Base-by-base conservation (phyloP, 2,329 filamentous ascomycete genomes). In the Calonectria ilicicola region DNA sequence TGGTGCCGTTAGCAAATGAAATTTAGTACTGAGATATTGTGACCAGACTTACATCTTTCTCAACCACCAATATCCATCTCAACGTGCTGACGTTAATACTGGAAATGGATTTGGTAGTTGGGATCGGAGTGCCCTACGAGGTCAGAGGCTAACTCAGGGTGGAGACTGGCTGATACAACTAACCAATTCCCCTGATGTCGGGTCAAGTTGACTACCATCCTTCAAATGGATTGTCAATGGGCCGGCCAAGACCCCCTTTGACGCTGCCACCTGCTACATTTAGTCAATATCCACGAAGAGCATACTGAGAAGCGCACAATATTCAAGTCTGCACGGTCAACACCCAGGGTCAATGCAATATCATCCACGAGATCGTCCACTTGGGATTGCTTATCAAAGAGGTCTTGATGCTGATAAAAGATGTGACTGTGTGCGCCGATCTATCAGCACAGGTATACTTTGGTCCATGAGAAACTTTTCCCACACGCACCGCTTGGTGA, bases 341-440 rank as follows among this genome's bases (percentile, higher is more conserved):
- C 84, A 0, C 88, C 88, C 19, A 97, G 88, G 0, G 93, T 95
- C 68, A 88, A 91, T 0, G 94, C 93, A 42, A 97, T 84, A 74
- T 94, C 92, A 78, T 97, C 93, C 0, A 97, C 90, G 56, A 94
- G 90, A 35, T 88, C 87, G 80, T 97, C 92, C 0, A 97, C 93
- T 17, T 91, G 86, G 19, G 83, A 80, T 81, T 97, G 95, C 63
- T 87, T 91, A 23, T 88, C 87, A 79, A 97, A 97, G 0, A 97
- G 85, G 12, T 91, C 88, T 5, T 92, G 91, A 76, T 95, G 89
- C 77, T 94, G 91, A 80, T 97, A 97, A 82, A 93, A 97, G 5
- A 97, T 91, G 78, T 94, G 94, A 73, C 94, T 96, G 53, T 15
- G 38, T 21, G 38, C 14, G 10, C 3, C 27, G 35, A 26, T 6